Percentiles rank a stretch among this genome's conserved stretches.
Conservation (phyloP, 163 green algal genomes). For the Scenedesmus sp. region DNA sequence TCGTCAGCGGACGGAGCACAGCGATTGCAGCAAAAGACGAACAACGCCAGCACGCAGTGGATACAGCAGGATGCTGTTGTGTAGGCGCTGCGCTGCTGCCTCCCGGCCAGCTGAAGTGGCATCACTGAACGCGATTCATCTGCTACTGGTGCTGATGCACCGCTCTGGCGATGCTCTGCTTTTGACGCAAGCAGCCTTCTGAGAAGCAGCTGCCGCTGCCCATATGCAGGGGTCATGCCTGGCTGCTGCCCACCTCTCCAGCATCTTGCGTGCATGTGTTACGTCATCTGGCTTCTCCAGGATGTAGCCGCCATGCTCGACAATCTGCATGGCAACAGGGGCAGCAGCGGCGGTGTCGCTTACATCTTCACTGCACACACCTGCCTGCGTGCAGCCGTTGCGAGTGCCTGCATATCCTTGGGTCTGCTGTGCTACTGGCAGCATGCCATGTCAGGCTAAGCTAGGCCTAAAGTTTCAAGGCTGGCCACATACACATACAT, state of each 20-base stretch:
- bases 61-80: not conserved
- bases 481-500: too few relatives aligned
- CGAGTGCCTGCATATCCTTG: too few relatives aligned
- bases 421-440: too few relatives aligned
- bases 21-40: not conserved
- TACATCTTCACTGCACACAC: too few relatives aligned
- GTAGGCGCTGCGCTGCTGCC: not conserved
- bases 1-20: not conserved
- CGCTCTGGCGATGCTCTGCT: not conserved
- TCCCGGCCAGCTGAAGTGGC: too few relatives aligned
- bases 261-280: slow-evolving; percentile 77
- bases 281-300: slow-evolving; percentile 90
- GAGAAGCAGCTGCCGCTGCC: too few relatives aligned
- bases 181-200: too few relatives aligned
- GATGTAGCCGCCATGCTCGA: slow-evolving; percentile 80
- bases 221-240: not conserved
- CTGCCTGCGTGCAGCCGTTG: not conserved
- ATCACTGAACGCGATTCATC: not conserved
- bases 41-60: too few relatives aligned
- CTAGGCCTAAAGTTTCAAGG: too few relatives aligned
- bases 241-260: slow-evolving; percentile 66
- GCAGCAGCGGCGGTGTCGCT: not conserved
- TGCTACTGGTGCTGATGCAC: not conserved
- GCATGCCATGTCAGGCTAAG: too few relatives aligned
- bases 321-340: slow-evolving; percentile 64